Percentiles rank a stretch among this genome's conserved stretches.
Evolutionary conservation across 495 filamentous ascomycete genomes (phyloP).

Genomic region (Aspergillus kassunensis): DNA sequence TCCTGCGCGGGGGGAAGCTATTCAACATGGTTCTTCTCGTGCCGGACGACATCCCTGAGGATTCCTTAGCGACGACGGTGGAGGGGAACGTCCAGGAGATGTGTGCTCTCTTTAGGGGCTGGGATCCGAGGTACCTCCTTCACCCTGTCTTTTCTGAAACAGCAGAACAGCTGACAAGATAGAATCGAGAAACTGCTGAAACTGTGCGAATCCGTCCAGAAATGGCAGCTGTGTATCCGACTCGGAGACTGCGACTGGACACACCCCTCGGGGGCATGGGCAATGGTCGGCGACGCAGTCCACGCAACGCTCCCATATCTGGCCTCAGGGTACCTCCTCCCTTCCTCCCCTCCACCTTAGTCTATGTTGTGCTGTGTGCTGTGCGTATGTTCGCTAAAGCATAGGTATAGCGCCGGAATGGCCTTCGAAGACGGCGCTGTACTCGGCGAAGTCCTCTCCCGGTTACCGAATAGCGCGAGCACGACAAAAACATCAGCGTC

Average conservation of each 20-base stretch:
- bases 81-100: constrained; percentile 63
- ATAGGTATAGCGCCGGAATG: constrained; percentile 36
- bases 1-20: constrained; percentile 53
- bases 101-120: constrained; percentile 55
- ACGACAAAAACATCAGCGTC: constrained; percentile 24
- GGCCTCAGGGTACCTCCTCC: constrained; percentile 32
- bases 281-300: constrained; percentile 41
- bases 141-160: not conserved
- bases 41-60: constrained; percentile 62
- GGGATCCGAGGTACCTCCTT: constrained; percentile 48
- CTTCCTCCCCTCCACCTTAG: not conserved
- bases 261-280: constrained; percentile 44
- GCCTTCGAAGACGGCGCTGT: constrained; percentile 50
- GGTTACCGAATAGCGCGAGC: constrained; percentile 25
- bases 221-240: constrained; percentile 62
- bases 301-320: constrained; percentile 59
- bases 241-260: constrained; percentile 52
- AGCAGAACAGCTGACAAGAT: constrained; percentile 58
- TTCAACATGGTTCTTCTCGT: constrained; percentile 68
- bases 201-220: constrained; percentile 50
- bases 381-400: not conserved
- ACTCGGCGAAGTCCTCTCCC: constrained; percentile 44
- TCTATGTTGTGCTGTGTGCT: not conserved
- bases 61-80: constrained; percentile 39
- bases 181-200: constrained; percentile 35